These are phyloP conservation scores for Sisymbrium irio DNA, from an alignment of 345 rosid genomes.

Conservation along the genomic window DNA sequence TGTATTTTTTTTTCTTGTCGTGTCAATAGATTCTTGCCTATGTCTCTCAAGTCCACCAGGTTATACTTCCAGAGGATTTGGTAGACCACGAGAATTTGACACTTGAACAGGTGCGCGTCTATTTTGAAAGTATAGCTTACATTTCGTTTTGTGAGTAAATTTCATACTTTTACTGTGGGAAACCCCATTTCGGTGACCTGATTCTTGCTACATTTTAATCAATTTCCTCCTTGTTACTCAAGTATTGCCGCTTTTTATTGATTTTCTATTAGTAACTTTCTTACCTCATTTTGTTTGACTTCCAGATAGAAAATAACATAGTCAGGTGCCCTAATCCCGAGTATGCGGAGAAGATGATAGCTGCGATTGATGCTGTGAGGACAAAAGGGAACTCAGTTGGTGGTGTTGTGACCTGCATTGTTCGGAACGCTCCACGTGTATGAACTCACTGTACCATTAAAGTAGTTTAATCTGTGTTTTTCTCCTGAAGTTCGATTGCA, in stretches of 20 bases:
- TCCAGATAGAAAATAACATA: constrained; percentile 90
- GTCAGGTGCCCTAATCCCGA: constrained; percentile 95
- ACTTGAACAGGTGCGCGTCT: constrained; percentile 63
- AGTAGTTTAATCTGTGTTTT: not conserved
- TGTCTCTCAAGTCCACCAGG: constrained; percentile 89
- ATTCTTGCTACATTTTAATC: too few species aligned
- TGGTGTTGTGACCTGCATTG: constrained; percentile 94
- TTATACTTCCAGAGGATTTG: constrained; percentile 70
- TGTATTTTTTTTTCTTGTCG: not conserved
- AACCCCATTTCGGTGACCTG: not conserved
- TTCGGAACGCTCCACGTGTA: constrained; percentile 89
- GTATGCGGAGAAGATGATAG: constrained; percentile 97
- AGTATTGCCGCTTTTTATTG: not conserved
- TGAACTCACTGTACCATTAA: constrained; percentile 13
- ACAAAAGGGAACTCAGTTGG: constrained; percentile 90
- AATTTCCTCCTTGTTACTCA: too few species aligned
- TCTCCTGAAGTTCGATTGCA: not conserved
- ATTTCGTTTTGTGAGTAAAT: not conserved
- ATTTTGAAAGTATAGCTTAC: not conserved
- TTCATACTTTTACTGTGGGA: not conserved
- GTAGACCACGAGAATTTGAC: constrained; percentile 66
- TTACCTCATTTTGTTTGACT: constrained; percentile 11
- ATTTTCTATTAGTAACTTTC: not conserved
- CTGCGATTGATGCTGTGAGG: constrained; percentile 83
- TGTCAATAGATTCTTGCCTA: constrained; percentile 77